phyloP scores from a whole-genome alignment of 352 stramenopile genomes.

The Pythium chondricola region DNA sequence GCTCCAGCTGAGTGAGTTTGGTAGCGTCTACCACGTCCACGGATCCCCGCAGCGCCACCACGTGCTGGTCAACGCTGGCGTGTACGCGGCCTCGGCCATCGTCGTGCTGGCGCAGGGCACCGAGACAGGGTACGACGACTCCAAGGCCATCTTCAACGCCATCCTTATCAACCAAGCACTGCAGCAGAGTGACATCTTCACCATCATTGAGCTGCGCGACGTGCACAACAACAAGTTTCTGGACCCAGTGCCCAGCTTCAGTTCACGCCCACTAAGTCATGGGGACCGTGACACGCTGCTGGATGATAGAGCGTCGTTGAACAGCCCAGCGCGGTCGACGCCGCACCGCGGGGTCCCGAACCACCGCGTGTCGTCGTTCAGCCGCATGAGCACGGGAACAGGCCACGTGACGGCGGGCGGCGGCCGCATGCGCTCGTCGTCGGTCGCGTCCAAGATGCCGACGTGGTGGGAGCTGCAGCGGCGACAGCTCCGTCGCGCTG shows the following conservation, averaged over 20 bases:
- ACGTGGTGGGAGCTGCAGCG: conserved; percentile 41
- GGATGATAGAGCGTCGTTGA: no score
- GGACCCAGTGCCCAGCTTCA: conserved; percentile 63
- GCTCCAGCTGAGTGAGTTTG: conserved; percentile 58
- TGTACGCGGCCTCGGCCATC: conserved; percentile 78
- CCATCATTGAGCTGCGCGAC: conserved; percentile 81
- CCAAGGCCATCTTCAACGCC: conserved; percentile 82
- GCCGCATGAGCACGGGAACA: conserved; percentile 8
- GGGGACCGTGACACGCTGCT: no score
- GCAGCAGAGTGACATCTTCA: conserved; percentile 64
- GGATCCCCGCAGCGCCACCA: conserved; percentile 70
- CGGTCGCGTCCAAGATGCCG: conserved; percentile 22
- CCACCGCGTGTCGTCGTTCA: conserved; percentile 13
- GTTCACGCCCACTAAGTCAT: no score
- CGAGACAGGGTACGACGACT: conserved; percentile 69
- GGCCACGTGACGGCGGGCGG: no score
- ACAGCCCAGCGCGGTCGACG: not conserved
- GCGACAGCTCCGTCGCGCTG: not conserved
- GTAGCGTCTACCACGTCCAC: conserved; percentile 75
- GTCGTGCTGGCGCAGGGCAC: conserved; percentile 77
- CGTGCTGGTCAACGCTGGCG: conserved; percentile 57
- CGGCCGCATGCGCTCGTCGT: conserved; percentile 17
- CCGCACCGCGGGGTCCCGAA: conserved; percentile 12
- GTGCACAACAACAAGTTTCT: conserved; percentile 82
- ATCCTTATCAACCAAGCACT: conserved; percentile 76